A percentile compares a stretch with the other conserved stretches of the same genome.
phyloP scores from a whole-genome alignment of 257 asterid species.

The Cinchona pubescens region DNA sequence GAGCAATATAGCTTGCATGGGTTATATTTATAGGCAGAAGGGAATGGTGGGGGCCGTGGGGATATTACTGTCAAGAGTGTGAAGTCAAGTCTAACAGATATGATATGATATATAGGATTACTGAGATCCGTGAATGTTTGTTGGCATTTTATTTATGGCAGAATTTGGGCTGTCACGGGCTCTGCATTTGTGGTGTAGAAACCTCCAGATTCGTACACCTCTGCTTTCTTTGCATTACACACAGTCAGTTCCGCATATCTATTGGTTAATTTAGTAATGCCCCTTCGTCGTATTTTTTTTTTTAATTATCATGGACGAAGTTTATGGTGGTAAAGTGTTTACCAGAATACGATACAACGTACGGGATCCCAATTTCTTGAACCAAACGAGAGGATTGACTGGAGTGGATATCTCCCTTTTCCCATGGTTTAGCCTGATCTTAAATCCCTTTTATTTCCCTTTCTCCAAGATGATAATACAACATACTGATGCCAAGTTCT shows the following conservation, averaged over 20 bases:
- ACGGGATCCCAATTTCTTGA: no score
- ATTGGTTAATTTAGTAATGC: background rate
- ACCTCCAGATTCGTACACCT: background rate
- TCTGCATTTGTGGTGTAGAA: conserved; percentile 18
- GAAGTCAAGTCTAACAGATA: conserved; percentile 2
- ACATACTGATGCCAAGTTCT: no score
- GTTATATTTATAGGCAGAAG: conserved; percentile 15
- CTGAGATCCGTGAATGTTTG: conserved; percentile 8
- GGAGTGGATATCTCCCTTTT: no score
- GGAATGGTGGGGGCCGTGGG: background rate
- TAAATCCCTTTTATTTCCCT: no score
- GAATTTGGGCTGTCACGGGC: conserved; percentile 30
- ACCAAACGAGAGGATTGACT: no score
- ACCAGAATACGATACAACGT: no score
- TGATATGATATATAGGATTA: background rate
- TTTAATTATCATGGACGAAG: no score
- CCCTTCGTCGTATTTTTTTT: background rate
- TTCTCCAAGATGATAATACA: no score
- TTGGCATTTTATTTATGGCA: conserved; percentile 9
- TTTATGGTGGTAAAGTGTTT: no score
- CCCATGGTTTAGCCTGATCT: no score
- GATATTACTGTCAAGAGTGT: conserved; percentile 7
- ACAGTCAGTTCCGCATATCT: background rate
- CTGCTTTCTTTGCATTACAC: background rate
- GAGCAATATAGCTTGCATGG: background rate